phyloP scores from a whole-genome alignment of 2,329 filamentous ascomycete species.

The Aspergillus thermomutatus region DNA sequence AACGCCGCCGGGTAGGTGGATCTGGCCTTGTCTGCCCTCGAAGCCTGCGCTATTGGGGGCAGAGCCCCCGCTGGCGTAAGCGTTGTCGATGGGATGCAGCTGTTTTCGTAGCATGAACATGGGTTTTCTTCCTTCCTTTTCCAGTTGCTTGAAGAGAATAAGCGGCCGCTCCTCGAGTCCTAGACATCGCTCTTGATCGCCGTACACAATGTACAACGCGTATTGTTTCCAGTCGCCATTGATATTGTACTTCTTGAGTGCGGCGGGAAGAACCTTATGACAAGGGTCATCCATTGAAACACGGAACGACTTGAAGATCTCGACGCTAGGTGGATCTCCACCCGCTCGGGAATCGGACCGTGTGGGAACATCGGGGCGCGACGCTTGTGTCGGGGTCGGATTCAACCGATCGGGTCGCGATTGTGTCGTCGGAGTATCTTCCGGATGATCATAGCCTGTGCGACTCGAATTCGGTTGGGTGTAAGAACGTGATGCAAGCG shows the following conservation, averaged over 20 bases:
- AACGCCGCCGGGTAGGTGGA: conserved; percentile 32
- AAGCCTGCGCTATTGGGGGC: conserved; percentile 33
- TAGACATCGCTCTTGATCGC: conserved; percentile 93
- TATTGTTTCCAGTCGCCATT: conserved; percentile 97
- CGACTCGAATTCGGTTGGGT: conserved; percentile 33
- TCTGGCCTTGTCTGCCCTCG: conserved; percentile 26
- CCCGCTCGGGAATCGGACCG: conserved; percentile 29
- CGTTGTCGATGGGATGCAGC: conserved; percentile 49
- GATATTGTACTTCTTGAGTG: conserved; percentile 97
- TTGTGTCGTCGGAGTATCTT: conserved; percentile 30
- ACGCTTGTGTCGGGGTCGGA: conserved; percentile 27
- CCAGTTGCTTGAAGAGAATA: conserved; percentile 94
- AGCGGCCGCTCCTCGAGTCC: conserved; percentile 89
- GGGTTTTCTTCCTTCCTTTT: conserved; percentile 94
- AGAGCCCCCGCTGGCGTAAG: conserved; percentile 19
- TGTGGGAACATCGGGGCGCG: conserved; percentile 31
- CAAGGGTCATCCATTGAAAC: conserved; percentile 98
- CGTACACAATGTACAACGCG: conserved; percentile 95
- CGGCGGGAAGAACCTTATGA: conserved; percentile 92
- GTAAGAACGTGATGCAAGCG: conserved; percentile 44
- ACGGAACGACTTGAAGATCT: conserved; percentile 98
- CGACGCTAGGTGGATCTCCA: conserved; percentile 55
- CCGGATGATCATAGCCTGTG: conserved; percentile 36
- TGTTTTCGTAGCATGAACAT: conserved; percentile 94
- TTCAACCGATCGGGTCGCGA: conserved; percentile 32